Base-by-base conservation (phyloP, 2,329 filamentous ascomycete genomes). In the Trematosphaeria pertusa region DNA sequence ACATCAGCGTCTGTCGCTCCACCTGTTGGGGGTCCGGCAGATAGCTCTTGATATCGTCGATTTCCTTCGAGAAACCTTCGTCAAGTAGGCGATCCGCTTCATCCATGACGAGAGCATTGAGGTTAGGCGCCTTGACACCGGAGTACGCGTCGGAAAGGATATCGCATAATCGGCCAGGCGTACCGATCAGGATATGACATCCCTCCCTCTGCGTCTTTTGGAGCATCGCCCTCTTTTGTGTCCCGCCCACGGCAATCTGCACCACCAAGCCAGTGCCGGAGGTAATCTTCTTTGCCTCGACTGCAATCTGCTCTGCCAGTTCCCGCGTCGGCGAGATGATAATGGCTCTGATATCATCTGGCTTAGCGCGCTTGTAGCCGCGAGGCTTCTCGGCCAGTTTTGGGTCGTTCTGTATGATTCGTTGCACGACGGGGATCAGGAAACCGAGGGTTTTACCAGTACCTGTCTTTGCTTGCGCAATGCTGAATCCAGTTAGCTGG, bases 401-500 rank as follows among this genome's bases (percentile, higher is more conserved):
- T 1, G 85, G 83, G 54, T 90, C 83, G 49, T 79, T 74, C 15
- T 74, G 71, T 50, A 96, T 77, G 65, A 96, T 88, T 49, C 86
- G 86, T 70, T 97, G 90, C 41, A 97, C 76, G 6, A 91, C 78
- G 39, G 94, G 94, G 5, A 97, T 75, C 18, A 99, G 80, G 78
- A 97, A 99, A 26, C 90, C 94, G 46, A 97, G 77, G 0, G 94
- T 99, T 77, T 99, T 99, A 69, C 94, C 94, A 3, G 94, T 97
- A 69, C 94, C 94, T 7, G 94, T 99, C 75, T 90, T 96, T 49
- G 94, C 94, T 77, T 97, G 94, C 36, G 93, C 94, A 58, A 97
- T 73, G 43, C 70, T 65, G 62, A 53, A 52, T 33, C 22, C 43
- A 46, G 43, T 63, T 52, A 61, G 50, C 43, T 26, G 14, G 20